Conservation (phyloP, 352 stramenopile species). For the Pythium dissimile region DNA sequence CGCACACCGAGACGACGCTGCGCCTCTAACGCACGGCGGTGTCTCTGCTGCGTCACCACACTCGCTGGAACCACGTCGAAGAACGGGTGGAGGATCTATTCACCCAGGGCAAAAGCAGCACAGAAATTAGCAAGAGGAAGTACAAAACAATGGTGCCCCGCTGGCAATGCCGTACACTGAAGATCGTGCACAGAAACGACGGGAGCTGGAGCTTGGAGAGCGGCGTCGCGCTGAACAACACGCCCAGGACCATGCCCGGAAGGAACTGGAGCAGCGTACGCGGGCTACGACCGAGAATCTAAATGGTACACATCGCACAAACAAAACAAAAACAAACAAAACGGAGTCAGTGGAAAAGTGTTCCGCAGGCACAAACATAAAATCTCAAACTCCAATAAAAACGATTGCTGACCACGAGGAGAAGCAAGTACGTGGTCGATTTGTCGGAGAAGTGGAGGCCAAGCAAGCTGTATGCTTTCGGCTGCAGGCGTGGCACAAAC, state of each 20-base stretch:
- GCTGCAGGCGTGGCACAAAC: conserved; percentile 73
- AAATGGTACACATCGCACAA: too few species aligned
- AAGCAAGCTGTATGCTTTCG: conserved; percentile 51
- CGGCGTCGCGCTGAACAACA: conserved; percentile 68
- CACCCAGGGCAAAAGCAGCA: neutral
- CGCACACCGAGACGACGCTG: conserved; percentile 64
- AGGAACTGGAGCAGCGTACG: conserved; percentile 57
- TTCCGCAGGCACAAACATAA: too few species aligned
- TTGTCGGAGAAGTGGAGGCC: conserved; percentile 84
- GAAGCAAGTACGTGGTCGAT: conserved; percentile 66
- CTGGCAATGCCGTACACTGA: conserved; percentile 34
- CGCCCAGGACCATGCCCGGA: conserved; percentile 50
- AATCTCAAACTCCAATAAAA: neutral
- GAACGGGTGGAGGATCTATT: conserved; percentile 57
- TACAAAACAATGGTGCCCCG: too few species aligned
- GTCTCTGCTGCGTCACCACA: conserved; percentile 55
- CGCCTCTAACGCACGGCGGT: conserved; percentile 65
- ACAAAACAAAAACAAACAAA: too few species aligned
- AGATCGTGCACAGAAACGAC: conserved; percentile 58
- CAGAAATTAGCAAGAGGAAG: neutral
- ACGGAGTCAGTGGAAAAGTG: too few species aligned
- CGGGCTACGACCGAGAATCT: conserved; percentile 67
- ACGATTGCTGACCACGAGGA: conserved; percentile 48
- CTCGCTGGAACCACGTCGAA: conserved; percentile 81
- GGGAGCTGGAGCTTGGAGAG: conserved; percentile 70